A percentile compares a stretch with the other conserved stretches of the same genome.
Evolutionary conservation across 2,329 filamentous ascomycete genomes (phyloP).

Genomic region (Sporothrix euskadiensis): DNA sequence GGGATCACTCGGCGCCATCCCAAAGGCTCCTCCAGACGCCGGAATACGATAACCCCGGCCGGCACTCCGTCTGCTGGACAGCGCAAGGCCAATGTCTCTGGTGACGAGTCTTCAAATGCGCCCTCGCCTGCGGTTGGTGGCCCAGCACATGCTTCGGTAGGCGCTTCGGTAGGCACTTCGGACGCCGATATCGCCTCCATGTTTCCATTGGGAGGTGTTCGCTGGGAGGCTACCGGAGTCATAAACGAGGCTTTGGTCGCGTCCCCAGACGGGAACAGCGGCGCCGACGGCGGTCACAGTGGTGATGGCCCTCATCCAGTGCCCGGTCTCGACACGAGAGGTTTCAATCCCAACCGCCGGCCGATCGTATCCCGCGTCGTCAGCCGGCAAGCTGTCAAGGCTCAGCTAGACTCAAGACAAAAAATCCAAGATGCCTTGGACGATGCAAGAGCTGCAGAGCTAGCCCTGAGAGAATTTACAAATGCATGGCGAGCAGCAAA

Average conservation of each 20-base stretch:
- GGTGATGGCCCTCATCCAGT: background rate
- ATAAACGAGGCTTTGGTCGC: slow-evolving; percentile 69
- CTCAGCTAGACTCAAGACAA: slow-evolving; percentile 63
- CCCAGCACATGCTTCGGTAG: slow-evolving; percentile 47
- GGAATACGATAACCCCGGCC: slow-evolving; percentile 62
- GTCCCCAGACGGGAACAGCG: slow-evolving; percentile 46
- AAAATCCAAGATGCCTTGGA: slow-evolving; percentile 70
- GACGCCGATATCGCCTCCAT: slow-evolving; percentile 48
- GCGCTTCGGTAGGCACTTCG: slow-evolving; percentile 49
- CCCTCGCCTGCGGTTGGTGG: slow-evolving; percentile 45
- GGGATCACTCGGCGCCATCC: slow-evolving; percentile 85
- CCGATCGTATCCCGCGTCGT: slow-evolving; percentile 45
- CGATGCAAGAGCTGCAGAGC: slow-evolving; percentile 77
- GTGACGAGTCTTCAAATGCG: slow-evolving; percentile 41
- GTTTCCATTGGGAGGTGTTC: slow-evolving; percentile 53
- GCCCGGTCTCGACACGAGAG: background rate
- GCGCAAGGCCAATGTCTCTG: slow-evolving; percentile 46
- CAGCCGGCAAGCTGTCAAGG: slow-evolving; percentile 57
- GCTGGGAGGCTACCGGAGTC: slow-evolving; percentile 76
- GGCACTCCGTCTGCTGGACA: slow-evolving; percentile 50
- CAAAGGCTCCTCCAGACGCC: slow-evolving; percentile 61
- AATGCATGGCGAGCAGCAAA: slow-evolving; percentile 80
- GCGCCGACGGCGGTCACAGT: slow-evolving; percentile 35
- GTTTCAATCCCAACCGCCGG: slow-evolving; percentile 42
- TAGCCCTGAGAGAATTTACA: slow-evolving; percentile 80